Evolutionary conservation across 331 rosid genomes (phyloP).

Genomic region (Spiraea crenata): DNA sequence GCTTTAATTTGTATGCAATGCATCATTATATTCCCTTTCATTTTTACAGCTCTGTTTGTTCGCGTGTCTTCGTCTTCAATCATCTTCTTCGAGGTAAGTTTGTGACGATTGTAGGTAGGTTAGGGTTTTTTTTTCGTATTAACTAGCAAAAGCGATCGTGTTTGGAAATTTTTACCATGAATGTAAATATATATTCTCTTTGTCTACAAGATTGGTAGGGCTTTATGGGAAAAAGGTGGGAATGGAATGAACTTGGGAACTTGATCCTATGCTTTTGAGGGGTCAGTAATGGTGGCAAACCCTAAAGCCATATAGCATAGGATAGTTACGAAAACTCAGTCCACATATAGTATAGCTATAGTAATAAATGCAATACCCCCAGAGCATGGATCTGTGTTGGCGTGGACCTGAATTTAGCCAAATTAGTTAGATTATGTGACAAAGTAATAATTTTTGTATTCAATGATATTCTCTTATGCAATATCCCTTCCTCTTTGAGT

Average conservation of each 20-base stretch:
- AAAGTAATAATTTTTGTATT: slow-evolving; percentile 19
- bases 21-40: not conserved
- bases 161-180: slow-evolving; percentile 9
- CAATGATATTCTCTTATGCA: slow-evolving; percentile 28
- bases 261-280: slow-evolving; percentile 25
- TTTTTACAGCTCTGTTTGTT: not conserved
- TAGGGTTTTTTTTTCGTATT: slow-evolving; percentile 34
- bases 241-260: slow-evolving; percentile 29
- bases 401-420: no score
- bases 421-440: no score
- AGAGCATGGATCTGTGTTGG: slow-evolving; percentile 27
- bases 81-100: slow-evolving; percentile 1
- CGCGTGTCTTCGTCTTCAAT: not conserved
- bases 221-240: slow-evolving; percentile 32
- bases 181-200: not conserved
- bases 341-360: slow-evolving; percentile 1
- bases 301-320: slow-evolving; percentile 9
- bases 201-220: no score
- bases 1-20: no score
- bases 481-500: slow-evolving; percentile 25
- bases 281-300: slow-evolving; percentile 17
- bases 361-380: slow-evolving; percentile 38
- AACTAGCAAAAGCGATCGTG: not conserved
- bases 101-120: slow-evolving; percentile 26
- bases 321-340: slow-evolving; percentile 19